A percentile compares a stretch with the other conserved stretches of the same genome.
Conservation (phyloP, 345 rosid genomes). For the Arabidopsis arenosa region DNA sequence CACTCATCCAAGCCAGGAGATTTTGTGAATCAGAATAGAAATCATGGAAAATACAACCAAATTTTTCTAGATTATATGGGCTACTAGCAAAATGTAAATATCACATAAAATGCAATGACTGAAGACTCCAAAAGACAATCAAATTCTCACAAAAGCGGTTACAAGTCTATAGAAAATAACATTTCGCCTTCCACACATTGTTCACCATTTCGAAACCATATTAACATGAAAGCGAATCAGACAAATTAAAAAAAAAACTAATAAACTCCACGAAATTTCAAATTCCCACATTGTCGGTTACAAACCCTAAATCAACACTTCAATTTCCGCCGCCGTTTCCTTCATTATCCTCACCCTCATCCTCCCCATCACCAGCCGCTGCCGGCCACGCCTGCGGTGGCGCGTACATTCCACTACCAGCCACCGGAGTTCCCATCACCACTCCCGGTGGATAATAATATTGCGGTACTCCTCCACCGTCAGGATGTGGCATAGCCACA, state of each 20-base stretch:
- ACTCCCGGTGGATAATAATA: slow-evolving; percentile 66
- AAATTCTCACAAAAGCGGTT: neutral
- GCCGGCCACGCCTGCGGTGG: slow-evolving; percentile 47
- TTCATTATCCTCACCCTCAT: slow-evolving; percentile 57
- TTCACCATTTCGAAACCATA: neutral
- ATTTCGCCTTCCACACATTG: neutral
- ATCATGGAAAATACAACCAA: no score
- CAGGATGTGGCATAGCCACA: slow-evolving; percentile 55
- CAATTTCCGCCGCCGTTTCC: slow-evolving; percentile 51
- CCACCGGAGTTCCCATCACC: slow-evolving; percentile 50
- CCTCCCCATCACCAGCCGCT: slow-evolving; percentile 47
- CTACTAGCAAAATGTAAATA: no score
- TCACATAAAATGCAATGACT: neutral
- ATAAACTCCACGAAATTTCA: neutral
- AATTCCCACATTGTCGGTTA: neutral
- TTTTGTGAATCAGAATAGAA: no score
- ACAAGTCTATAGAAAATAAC: neutral
- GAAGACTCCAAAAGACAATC: neutral
- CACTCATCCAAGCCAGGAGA: no score
- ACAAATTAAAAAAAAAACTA: neutral
- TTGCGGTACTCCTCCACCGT: slow-evolving; percentile 67
- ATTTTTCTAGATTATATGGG: no score
- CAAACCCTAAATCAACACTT: slow-evolving; percentile 8
- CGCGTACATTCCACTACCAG: slow-evolving; percentile 64
- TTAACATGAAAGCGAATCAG: neutral